Percentiles rank a stretch among this genome's conserved stretches.
Evolutionary conservation across 2,329 filamentous ascomycete genomes (phyloP).

Genomic region (Hypocrella siamensis): DNA sequence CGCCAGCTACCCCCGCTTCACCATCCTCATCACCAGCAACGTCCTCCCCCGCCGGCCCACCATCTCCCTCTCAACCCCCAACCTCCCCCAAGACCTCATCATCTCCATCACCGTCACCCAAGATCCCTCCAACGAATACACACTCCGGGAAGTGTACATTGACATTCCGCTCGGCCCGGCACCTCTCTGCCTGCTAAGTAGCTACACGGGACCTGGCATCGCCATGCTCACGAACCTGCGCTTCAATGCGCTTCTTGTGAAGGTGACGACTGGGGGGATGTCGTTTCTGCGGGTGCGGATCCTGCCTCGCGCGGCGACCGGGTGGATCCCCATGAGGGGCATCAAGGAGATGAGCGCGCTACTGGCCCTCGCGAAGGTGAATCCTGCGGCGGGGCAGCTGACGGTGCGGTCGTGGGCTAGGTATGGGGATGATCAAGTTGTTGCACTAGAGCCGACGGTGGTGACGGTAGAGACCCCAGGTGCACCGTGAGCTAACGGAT

Average conservation of each 20-base stretch:
- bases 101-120: background rate
- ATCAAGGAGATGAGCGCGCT: constrained; percentile 2
- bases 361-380: constrained; percentile 1
- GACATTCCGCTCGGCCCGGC: background rate
- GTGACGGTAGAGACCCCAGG: background rate
- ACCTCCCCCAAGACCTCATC: background rate
- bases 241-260: background rate
- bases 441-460: too few relatives aligned
- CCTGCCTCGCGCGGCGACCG: constrained; percentile 3
- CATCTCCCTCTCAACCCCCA: background rate
- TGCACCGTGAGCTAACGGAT: background rate
- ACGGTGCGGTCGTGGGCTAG: background rate
- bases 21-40: background rate
- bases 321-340: constrained; percentile 1
- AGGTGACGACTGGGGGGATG: background rate
- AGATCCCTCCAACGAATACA: background rate
- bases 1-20: background rate
- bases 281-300: constrained; percentile 1
- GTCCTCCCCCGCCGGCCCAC: background rate
- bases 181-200: background rate
- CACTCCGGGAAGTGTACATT: background rate
- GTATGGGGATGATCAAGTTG: too few relatives aligned
- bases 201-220: background rate
- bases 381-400: background rate
- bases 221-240: background rate